phyloP scores from a whole-genome alignment of 2,329 filamentous ascomycete genomes.

The Colletotrichum gloeosporioides region DNA sequence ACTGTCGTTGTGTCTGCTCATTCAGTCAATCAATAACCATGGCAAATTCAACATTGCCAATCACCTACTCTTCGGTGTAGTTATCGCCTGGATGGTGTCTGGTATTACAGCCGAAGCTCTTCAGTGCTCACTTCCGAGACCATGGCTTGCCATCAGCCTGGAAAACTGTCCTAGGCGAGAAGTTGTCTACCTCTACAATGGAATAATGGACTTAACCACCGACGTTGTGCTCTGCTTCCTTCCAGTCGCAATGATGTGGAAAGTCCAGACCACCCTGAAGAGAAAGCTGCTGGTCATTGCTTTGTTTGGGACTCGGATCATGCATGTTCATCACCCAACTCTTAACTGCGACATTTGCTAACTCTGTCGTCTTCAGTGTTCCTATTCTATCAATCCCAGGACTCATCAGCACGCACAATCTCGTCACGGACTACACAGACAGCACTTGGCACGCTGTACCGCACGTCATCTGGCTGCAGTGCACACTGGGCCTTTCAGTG shows the following conservation, averaged over 20 bases:
- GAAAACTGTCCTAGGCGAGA: neutral
- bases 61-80: neutral
- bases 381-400: neutral
- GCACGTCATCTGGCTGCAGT: neutral
- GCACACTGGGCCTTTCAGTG: neutral
- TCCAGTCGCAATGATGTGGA: neutral
- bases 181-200: neutral
- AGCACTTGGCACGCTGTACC: neutral
- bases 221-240: neutral
- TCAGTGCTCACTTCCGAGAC: neutral
- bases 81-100: neutral
- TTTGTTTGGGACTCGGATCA: neutral
- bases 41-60: neutral
- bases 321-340: neutral
- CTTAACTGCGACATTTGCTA: neutral
- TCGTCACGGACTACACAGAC: neutral
- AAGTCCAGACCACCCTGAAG: neutral
- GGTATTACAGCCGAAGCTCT: neutral
- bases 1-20: neutral
- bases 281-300: neutral
- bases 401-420: neutral
- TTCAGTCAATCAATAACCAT: neutral
- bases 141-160: neutral
- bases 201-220: neutral
- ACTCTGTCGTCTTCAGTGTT: neutral